These are phyloP conservation scores for Scheffersomyces stipitis DNA, from an alignment of 805 yeast species.

Conservation along the genomic window DNA sequence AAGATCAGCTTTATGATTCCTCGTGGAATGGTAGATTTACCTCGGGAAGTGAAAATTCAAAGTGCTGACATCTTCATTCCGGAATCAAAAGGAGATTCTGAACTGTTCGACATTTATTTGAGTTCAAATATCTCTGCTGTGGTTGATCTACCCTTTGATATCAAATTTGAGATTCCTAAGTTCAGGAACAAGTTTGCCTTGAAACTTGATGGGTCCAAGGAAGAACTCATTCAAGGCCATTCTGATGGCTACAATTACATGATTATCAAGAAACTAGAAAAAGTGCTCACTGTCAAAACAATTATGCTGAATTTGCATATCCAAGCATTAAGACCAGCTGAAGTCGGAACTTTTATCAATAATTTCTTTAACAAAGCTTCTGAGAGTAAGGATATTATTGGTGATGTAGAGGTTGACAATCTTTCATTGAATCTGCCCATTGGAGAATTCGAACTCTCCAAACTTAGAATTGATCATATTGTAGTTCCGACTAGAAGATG, in stretches of 20 bases:
- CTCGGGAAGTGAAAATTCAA: slow-evolving; percentile 1
- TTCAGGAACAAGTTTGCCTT: slow-evolving; percentile 8
- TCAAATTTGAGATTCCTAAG: slow-evolving; percentile 5
- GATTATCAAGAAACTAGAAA: slow-evolving; percentile 1
- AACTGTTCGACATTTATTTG: slow-evolving; percentile 1
- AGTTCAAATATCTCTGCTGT: slow-evolving; percentile 5
- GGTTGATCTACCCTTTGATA: slow-evolving; percentile 2
- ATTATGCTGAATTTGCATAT: slow-evolving; percentile 9
- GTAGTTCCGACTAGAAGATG: background rate
- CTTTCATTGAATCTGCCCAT: slow-evolving; percentile 11
- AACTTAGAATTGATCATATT: background rate
- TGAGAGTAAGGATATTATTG: slow-evolving; percentile 1
- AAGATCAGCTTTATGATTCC: slow-evolving; percentile 16
- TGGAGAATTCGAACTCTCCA: background rate
- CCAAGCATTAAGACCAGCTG: slow-evolving; percentile 8
- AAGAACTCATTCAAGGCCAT: slow-evolving; percentile 7
- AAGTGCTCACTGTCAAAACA: slow-evolving; percentile 4
- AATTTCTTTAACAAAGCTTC: slow-evolving; percentile 4
- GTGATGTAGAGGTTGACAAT: slow-evolving; percentile 13
- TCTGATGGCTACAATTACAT: slow-evolving; percentile 8
- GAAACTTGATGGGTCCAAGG: slow-evolving; percentile 1
- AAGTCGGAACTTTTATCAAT: slow-evolving; percentile 15
- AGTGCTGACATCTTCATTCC: background rate
- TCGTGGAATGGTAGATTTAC: background rate
- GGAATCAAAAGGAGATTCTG: background rate